These are phyloP conservation scores for Fusarium gaditjirri DNA, from an alignment of 2,329 filamentous ascomycete species.

Conservation along the genomic window DNA sequence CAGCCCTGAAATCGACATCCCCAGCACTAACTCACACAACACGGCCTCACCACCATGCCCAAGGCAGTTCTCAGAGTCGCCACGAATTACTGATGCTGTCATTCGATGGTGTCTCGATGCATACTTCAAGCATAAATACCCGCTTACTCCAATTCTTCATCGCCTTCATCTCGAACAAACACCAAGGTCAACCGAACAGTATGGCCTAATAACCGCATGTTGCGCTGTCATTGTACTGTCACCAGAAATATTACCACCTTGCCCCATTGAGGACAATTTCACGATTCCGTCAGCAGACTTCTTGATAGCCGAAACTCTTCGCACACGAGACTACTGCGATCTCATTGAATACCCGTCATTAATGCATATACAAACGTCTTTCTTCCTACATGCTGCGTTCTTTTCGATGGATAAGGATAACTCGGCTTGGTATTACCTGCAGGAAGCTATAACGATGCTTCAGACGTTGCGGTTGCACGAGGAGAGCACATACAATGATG, in stretches of 20 bases:
- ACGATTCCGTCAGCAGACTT: slow-evolving; percentile 35
- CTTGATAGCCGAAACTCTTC: slow-evolving; percentile 44
- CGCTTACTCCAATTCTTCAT: slow-evolving; percentile 48
- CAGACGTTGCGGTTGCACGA: slow-evolving; percentile 46
- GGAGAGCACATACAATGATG: slow-evolving; percentile 38
- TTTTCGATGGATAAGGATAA: slow-evolving; percentile 49
- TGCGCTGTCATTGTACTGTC: slow-evolving; percentile 46
- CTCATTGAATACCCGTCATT: slow-evolving; percentile 44
- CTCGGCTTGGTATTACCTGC: slow-evolving; percentile 48
- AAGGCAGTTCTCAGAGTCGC: background rate
- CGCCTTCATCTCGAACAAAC: slow-evolving; percentile 28
- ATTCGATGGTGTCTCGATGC: slow-evolving; percentile 45
- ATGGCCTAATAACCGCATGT: slow-evolving; percentile 43
- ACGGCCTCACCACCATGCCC: rapidly evolving
- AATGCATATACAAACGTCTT: slow-evolving; percentile 46
- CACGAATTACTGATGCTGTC: slow-evolving; percentile 17
- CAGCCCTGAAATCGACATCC: rapidly evolving
- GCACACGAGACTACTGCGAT: slow-evolving; percentile 41
- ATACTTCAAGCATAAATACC: slow-evolving; percentile 50
- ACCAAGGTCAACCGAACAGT: slow-evolving; percentile 32
- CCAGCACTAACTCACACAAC: background rate
- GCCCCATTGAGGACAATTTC: background rate
- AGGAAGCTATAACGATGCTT: slow-evolving; percentile 46
- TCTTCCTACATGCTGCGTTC: slow-evolving; percentile 47
- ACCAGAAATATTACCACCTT: slow-evolving; percentile 40